Evolutionary conservation across 495 filamentous ascomycete genomes (phyloP).

Genomic region (Aspergillus hancockii): DNA sequence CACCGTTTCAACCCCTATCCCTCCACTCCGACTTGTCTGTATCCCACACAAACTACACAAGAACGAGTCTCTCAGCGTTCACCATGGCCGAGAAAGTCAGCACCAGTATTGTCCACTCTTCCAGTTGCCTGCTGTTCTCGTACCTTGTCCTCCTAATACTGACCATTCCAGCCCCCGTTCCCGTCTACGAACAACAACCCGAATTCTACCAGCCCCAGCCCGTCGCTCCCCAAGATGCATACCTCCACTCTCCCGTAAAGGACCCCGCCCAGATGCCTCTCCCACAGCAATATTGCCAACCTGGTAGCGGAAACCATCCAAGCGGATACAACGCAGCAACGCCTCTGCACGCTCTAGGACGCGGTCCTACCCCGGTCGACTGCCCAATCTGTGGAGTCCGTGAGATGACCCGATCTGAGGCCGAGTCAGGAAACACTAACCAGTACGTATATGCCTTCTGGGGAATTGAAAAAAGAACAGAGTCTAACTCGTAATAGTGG

Average conservation of each 20-base stretch:
- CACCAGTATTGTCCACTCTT: background rate
- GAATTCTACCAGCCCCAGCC: conserved; percentile 4
- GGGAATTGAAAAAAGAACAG: too few species aligned
- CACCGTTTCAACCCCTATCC: too few species aligned
- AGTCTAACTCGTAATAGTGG: conserved; percentile 32
- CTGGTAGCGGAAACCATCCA: conserved; percentile 14
- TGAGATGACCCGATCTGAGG: conserved; percentile 45
- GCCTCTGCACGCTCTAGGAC: conserved; percentile 34
- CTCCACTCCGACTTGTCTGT: background rate
- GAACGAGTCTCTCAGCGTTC: background rate
- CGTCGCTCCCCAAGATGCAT: conserved; percentile 5
- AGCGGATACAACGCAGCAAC: conserved; percentile 32
- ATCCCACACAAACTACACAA: background rate
- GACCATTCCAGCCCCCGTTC: conserved; percentile 11
- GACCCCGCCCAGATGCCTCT: background rate
- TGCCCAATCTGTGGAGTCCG: conserved; percentile 50
- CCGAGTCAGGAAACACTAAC: conserved; percentile 47
- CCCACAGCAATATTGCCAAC: background rate
- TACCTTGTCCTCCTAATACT: background rate
- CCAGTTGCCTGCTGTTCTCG: too few species aligned
- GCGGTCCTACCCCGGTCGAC: conserved; percentile 45
- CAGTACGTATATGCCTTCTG: conserved; percentile 40
- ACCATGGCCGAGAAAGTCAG: conserved; percentile 6
- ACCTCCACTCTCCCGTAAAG: conserved; percentile 1
- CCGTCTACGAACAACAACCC: conserved; percentile 10